Evolutionary conservation across 139 green algal species (phyloP).

Genomic region (Tetradesmus obliquus): DNA sequence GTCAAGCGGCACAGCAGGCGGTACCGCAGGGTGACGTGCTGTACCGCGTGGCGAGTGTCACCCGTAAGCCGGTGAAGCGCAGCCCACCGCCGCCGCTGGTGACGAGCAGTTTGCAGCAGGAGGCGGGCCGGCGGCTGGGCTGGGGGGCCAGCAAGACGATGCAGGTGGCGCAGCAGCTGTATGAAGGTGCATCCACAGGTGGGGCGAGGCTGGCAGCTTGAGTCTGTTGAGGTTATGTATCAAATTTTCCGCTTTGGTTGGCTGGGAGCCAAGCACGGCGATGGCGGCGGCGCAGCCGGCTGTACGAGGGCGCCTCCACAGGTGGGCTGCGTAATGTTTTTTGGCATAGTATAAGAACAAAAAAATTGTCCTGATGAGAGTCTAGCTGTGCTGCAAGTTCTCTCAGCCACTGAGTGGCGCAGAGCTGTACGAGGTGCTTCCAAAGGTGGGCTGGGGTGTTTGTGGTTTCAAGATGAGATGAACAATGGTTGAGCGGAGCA

Average conservation of each 20-base stretch:
- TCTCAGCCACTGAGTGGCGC: no score
- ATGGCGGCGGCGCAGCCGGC: slow-evolving; percentile 75
- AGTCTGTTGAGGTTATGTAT: no score
- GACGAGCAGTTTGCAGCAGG: slow-evolving; percentile 93
- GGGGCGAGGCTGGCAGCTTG: no score
- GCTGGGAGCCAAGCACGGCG: not conserved
- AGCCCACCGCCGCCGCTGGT: slow-evolving; percentile 83
- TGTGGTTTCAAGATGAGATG: no score
- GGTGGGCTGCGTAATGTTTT: not conserved
- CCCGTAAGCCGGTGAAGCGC: slow-evolving; percentile 53
- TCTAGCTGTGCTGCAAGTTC: not conserved
- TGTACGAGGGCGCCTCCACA: slow-evolving; percentile 86
- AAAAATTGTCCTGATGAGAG: no score
- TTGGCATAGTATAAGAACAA: not conserved
- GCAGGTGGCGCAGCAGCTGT: slow-evolving; percentile 90
- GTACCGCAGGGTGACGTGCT: not conserved
- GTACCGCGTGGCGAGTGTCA: slow-evolving; percentile 36
- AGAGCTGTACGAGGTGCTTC: no score
- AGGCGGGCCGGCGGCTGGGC: slow-evolving; percentile 80
- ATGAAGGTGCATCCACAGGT: slow-evolving; percentile 78
- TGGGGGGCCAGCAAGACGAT: slow-evolving; percentile 82
- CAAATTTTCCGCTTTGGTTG: no score
- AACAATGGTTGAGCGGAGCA: no score
- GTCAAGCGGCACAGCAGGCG: not conserved
- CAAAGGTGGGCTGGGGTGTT: no score